phyloP scores from a whole-genome alignment of 2,329 filamentous ascomycete genomes.

The Penicillium brasilianum region DNA sequence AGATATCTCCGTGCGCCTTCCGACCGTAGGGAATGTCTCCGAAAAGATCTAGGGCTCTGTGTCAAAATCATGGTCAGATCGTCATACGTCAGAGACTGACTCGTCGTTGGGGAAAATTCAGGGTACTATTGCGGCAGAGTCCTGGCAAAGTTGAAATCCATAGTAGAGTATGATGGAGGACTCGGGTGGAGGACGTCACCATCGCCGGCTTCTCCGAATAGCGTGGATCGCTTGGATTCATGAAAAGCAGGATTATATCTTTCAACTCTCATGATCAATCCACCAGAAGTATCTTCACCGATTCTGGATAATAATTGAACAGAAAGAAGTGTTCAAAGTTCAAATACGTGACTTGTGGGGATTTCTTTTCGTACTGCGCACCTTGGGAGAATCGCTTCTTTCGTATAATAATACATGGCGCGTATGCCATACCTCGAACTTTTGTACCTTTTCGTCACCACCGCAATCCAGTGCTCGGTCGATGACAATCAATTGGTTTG shows the following conservation, averaged over 20 bases:
- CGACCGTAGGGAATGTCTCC: background rate
- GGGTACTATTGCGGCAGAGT: background rate
- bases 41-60: background rate
- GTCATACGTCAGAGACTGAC: slow-evolving; percentile 2
- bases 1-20: background rate
- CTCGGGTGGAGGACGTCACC: slow-evolving; percentile 28
- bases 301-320: no score
- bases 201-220: slow-evolving; percentile 9
- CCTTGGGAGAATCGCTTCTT: slow-evolving; percentile 17
- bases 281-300: no score
- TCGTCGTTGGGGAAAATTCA: background rate
- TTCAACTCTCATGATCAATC: no score
- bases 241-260: no score
- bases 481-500: no score
- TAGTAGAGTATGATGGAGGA: background rate
- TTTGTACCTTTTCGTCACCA: background rate
- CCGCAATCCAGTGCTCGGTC: background rate
- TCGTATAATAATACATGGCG: no score
- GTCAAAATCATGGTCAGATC: background rate
- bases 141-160: background rate
- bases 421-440: background rate
- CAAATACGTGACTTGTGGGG: no score
- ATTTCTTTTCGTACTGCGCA: slow-evolving; percentile 4
- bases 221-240: no score
- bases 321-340: background rate